These are phyloP conservation scores for Labyrinthula sp. DNA, from an alignment of 352 stramenopile species.

Conservation along the genomic window DNA sequence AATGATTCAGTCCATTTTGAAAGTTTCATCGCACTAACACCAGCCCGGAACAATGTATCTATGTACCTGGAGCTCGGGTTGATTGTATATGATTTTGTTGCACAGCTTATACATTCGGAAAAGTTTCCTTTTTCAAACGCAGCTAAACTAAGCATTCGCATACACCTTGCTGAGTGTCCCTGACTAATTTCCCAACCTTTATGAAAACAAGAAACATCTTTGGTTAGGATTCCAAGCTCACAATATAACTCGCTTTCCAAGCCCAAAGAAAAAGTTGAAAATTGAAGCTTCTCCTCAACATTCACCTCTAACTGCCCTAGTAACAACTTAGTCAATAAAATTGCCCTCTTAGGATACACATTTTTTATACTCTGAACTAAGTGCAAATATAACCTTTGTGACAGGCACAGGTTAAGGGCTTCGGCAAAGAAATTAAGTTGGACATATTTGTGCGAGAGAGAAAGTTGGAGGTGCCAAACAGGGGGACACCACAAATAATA, in stretches of 20 bases:
- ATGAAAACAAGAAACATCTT: slow-evolving; percentile 63
- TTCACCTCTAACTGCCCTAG: too few species aligned
- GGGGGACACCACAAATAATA: slow-evolving; percentile 73
- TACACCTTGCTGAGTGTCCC: slow-evolving; percentile 63
- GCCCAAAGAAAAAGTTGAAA: too few species aligned
- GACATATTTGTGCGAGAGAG: slow-evolving; percentile 72
- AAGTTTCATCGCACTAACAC: slow-evolving; percentile 65
- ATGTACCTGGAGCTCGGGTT: slow-evolving; percentile 68
- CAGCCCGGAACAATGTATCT: slow-evolving; percentile 69
- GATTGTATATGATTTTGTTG: slow-evolving; percentile 53
- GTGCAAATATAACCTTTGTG: too few species aligned
- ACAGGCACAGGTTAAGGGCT: slow-evolving; percentile 80
- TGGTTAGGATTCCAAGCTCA: slow-evolving; percentile 65
- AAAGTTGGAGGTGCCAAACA: slow-evolving; percentile 67
- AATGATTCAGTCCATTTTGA: slow-evolving; percentile 56
- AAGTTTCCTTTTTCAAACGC: slow-evolving; percentile 63
- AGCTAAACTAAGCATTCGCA: slow-evolving; percentile 61
- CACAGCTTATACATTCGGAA: slow-evolving; percentile 48
- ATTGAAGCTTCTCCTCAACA: too few species aligned
- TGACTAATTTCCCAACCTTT: slow-evolving; percentile 68
- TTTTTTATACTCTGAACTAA: too few species aligned
- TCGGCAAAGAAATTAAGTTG: slow-evolving; percentile 58
- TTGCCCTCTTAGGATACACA: too few species aligned
- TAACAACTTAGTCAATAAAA: too few species aligned
- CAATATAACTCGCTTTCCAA: too few species aligned